Evolutionary conservation across 2,329 filamentous ascomycete species (phyloP).

Genomic region (Aspergillus terreus): DNA sequence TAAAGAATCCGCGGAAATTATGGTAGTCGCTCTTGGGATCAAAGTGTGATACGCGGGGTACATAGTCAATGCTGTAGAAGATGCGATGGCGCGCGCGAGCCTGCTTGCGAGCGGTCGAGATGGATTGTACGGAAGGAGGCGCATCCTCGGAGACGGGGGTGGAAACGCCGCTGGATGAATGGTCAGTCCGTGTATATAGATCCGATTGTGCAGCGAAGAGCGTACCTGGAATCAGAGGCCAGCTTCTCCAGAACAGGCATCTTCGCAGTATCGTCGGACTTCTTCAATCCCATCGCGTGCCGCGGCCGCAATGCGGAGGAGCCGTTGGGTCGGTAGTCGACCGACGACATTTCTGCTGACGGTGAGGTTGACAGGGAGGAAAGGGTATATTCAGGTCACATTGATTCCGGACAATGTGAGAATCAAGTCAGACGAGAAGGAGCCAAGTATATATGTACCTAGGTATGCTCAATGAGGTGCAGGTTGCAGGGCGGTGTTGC

Average conservation of each 20-base stretch:
- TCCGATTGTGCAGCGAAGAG: not conserved
- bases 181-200: not conserved
- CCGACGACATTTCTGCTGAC: constrained; percentile 27
- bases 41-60: constrained; percentile 88
- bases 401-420: constrained; percentile 8
- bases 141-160: constrained; percentile 86
- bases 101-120: constrained; percentile 80
- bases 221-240: constrained; percentile 35
- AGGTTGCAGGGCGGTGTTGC: not conserved
- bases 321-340: constrained; percentile 23
- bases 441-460: too few relatives aligned
- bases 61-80: constrained; percentile 91
- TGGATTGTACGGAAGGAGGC: constrained; percentile 82
- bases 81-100: constrained; percentile 76
- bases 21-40: constrained; percentile 87
- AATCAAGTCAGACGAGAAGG: not conserved
- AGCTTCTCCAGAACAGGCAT: constrained; percentile 26
- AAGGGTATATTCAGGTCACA: constrained; percentile 13
- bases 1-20: constrained; percentile 96
- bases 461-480: too few relatives aligned
- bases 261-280: constrained; percentile 22
- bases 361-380: constrained; percentile 4
- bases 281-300: constrained; percentile 20
- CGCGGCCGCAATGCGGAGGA: constrained; percentile 31
- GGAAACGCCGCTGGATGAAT: constrained; percentile 65